Evolutionary conservation across 352 stramenopile genomes (phyloP).

Genomic region (Thalassiosira allenii): DNA sequence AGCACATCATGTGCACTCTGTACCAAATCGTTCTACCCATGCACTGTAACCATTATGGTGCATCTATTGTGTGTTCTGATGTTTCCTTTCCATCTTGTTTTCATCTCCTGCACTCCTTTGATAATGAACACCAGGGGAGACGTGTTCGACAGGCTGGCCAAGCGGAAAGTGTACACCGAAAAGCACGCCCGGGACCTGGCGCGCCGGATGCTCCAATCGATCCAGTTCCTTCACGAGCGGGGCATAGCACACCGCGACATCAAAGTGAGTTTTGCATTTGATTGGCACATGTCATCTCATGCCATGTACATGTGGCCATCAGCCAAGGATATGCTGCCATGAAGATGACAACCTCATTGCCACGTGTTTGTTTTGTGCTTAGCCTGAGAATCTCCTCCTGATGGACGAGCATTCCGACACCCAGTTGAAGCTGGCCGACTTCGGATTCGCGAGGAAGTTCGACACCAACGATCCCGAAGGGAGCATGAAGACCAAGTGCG

Average conservation of each 20-base stretch:
- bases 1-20: background rate
- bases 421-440: constrained; percentile 76
- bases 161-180: constrained; percentile 95
- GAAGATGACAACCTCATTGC: no score
- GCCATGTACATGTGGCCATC: no score
- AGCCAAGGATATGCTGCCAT: no score
- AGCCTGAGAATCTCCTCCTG: constrained; percentile 88
- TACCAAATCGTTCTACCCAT: background rate
- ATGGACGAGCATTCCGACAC: constrained; percentile 59
- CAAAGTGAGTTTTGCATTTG: no score
- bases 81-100: background rate
- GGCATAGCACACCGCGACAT: constrained; percentile 91
- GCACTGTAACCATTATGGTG: background rate
- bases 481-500: constrained; percentile 92
- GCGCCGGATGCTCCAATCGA: constrained; percentile 90
- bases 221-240: constrained; percentile 92
- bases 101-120: background rate
- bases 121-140: no score
- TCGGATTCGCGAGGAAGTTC: constrained; percentile 73
- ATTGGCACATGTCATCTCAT: no score
- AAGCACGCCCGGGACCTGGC: constrained; percentile 92
- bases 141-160: constrained; percentile 95
- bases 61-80: background rate
- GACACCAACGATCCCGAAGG: constrained; percentile 53
- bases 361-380: no score